A percentile compares a stretch with the other conserved stretches of the same genome.
Evolutionary conservation across 2,329 filamentous ascomycete genomes (phyloP).

Genomic region (Epichloe glyceriae): DNA sequence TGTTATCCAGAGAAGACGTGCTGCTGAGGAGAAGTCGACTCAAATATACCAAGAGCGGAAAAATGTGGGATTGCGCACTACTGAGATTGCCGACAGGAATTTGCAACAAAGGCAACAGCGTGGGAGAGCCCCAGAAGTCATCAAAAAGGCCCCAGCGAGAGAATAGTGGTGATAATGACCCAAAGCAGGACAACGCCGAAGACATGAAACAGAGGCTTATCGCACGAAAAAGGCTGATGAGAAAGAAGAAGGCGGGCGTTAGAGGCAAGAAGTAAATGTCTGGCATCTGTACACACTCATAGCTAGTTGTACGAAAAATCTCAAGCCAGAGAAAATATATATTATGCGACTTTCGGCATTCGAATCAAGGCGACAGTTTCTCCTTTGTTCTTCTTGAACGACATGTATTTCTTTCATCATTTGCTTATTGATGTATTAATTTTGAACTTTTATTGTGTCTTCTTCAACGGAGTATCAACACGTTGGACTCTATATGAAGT

Average conservation of each 20-base stretch:
- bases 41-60: conserved; percentile 19
- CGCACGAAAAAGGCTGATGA: conserved; percentile 67
- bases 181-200: conserved; percentile 22
- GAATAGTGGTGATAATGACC: conserved; percentile 8
- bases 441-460: too few species aligned
- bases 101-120: neutral
- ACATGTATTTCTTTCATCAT: too few species aligned
- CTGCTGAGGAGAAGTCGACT: conserved; percentile 22
- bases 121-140: neutral
- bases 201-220: conserved; percentile 61
- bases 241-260: conserved; percentile 48
- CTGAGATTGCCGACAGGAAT: neutral
- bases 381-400: too few species aligned
- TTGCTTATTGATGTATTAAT: too few species aligned
- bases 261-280: conserved; percentile 13
- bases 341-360: neutral
- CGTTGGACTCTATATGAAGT: too few species aligned
- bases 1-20: conserved; percentile 64
- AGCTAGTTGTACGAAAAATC: neutral
- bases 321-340: too few species aligned
- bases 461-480: too few species aligned
- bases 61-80: conserved; percentile 14
- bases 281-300: neutral
- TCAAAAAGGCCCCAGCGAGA: conserved; percentile 15
- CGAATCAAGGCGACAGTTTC: too few species aligned